Percentiles rank a stretch among this genome's conserved stretches.
Conservation (phyloP, 2,329 filamentous ascomycete species). For the Penicillium sp. region DNA sequence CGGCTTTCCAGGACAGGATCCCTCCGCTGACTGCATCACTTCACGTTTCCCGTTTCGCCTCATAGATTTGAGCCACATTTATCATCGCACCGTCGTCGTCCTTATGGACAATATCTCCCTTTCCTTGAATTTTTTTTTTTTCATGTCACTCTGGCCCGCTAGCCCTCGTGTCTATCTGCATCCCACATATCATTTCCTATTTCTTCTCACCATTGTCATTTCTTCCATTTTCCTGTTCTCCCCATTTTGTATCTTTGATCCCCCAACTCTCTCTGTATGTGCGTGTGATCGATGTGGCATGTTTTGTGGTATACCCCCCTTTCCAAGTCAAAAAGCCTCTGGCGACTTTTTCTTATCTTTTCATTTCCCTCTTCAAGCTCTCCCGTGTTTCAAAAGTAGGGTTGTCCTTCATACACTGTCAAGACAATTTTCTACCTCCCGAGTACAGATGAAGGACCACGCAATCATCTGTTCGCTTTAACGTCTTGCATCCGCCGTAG, state of each 20-base stretch:
- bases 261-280: slow-evolving; percentile 14
- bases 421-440: slow-evolving; percentile 9
- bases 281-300: slow-evolving; percentile 32
- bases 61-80: slow-evolving; percentile 14
- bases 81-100: slow-evolving; percentile 11
- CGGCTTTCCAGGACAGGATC: slow-evolving; percentile 11
- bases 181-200: slow-evolving; percentile 14
- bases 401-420: background rate
- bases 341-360: slow-evolving; percentile 12
- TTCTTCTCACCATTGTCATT: slow-evolving; percentile 26
- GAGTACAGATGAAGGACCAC: slow-evolving; percentile 21
- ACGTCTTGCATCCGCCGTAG: slow-evolving; percentile 15
- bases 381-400: background rate
- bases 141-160: background rate
- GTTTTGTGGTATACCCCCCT: slow-evolving; percentile 33
- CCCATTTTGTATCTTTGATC: background rate
- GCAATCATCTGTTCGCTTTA: background rate
- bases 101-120: slow-evolving; percentile 5
- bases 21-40: slow-evolving; percentile 6
- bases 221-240: slow-evolving; percentile 21
- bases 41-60: slow-evolving; percentile 2
- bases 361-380: background rate
- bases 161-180: slow-evolving; percentile 9
- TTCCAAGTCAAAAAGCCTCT: slow-evolving; percentile 27
- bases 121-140: slow-evolving; percentile 7